Percentiles rank a stretch among this genome's conserved stretches.
Evolutionary conservation across 148 eudicot genomes (phyloP).

Genomic region (Cornus florida): DNA sequence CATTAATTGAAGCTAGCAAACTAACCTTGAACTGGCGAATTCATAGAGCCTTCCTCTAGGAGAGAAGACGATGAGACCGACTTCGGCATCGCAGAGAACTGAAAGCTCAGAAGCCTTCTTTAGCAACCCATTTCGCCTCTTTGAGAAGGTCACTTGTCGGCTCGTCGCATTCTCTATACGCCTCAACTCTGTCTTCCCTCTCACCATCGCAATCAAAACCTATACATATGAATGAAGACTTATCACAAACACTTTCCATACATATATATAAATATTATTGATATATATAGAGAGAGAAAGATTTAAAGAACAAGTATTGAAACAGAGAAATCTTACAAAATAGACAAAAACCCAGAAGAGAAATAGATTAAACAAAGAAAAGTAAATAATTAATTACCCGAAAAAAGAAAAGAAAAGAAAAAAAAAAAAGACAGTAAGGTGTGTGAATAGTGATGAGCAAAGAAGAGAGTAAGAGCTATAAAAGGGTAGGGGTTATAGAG

Average conservation of each 20-base stretch:
- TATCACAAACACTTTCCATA: too few relatives aligned
- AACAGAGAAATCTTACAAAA: constrained; percentile 12
- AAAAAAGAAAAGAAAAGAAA: too few relatives aligned
- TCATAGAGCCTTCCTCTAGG: constrained; percentile 60
- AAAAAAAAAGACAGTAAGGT: not conserved
- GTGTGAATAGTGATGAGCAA: not conserved
- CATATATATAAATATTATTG: too few relatives aligned
- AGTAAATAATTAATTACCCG: too few relatives aligned
- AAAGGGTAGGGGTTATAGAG: too few relatives aligned
- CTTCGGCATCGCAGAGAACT: constrained; percentile 52
- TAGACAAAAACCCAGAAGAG: constrained; percentile 18
- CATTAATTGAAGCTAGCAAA: too few relatives aligned
- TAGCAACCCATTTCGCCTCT: constrained; percentile 42
- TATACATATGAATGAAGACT: too few relatives aligned
- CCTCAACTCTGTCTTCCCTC: constrained; percentile 63
- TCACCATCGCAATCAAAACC: constrained; percentile 31
- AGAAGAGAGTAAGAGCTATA: not conserved
- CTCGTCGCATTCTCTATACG: constrained; percentile 66
- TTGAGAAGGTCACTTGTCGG: constrained; percentile 58
- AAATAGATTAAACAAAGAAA: too few relatives aligned
- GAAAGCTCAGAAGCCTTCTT: constrained; percentile 52
- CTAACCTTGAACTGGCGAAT: constrained; percentile 48
- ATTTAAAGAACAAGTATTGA: not conserved
- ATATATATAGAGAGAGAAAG: not conserved
- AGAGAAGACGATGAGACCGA: constrained; percentile 52